Conservation (phyloP, 148 eudicot species). For the Fagopyrum tataricum region DNA sequence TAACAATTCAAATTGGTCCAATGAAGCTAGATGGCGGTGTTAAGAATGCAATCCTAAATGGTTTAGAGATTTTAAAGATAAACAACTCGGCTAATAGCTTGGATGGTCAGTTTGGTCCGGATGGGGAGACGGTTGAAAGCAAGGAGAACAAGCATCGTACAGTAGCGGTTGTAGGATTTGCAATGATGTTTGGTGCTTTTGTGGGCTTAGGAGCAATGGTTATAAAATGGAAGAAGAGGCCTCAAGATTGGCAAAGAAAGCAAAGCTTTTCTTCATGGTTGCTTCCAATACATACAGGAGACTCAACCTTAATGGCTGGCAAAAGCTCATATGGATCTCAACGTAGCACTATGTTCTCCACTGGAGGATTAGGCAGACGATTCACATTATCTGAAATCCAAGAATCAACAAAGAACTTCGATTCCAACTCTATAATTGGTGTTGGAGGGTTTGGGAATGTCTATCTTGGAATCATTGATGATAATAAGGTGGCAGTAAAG, state of each 20-base stretch:
- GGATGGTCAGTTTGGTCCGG: conserved; percentile 65
- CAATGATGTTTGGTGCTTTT: conserved; percentile 94
- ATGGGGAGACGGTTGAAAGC: conserved; percentile 21
- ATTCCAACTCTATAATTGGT: conserved; percentile 50
- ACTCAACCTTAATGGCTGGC: conserved; percentile 38
- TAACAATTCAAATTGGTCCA: conserved; percentile 57
- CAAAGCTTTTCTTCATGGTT: conserved; percentile 84
- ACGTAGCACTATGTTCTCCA: conserved; percentile 42
- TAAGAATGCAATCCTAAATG: conserved; percentile 61
- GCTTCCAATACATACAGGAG: conserved; percentile 73
- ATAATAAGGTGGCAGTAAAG: conserved; percentile 62
- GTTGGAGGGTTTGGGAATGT: conserved; percentile 91
- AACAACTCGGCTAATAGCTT: conserved; percentile 65
- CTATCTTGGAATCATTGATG: conserved; percentile 59
- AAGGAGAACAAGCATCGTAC: conserved; percentile 26
- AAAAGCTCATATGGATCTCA: conserved; percentile 55
- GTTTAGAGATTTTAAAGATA: conserved; percentile 64
- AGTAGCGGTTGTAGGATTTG: conserved; percentile 78
- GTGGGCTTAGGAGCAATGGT: conserved; percentile 86
- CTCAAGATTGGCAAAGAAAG: conserved; percentile 76
- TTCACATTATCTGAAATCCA: conserved; percentile 61
- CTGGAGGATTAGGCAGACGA: conserved; percentile 59
- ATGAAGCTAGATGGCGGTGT: conserved; percentile 31
- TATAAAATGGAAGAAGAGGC: conserved; percentile 74
- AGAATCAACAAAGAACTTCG: conserved; percentile 71